Evolutionary conservation across 2,329 filamentous ascomycete species (phyloP).

Genomic region (Talaromyces sp.): DNA sequence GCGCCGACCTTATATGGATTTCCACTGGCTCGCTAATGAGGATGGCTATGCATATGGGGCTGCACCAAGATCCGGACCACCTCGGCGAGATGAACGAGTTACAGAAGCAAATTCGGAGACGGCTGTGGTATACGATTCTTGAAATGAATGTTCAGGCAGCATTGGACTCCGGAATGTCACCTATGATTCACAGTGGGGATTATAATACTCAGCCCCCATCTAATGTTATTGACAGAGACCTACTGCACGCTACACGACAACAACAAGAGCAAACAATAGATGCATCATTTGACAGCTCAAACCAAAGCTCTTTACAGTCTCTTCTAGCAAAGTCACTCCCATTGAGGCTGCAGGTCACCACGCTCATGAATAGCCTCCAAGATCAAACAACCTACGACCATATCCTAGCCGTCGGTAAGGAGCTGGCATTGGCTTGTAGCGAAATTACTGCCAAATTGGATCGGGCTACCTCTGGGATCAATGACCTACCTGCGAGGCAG

Average conservation of each 20-base stretch:
- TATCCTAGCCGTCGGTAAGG: conserved; percentile 21
- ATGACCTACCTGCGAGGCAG: neutral
- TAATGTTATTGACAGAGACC: conserved; percentile 26
- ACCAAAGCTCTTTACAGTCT: conserved; percentile 34
- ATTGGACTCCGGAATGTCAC: conserved; percentile 31
- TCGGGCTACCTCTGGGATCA: neutral
- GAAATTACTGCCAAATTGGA: neutral
- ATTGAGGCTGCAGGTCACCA: conserved; percentile 28
- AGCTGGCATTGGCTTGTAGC: conserved; percentile 19
- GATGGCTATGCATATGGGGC: conserved; percentile 31
- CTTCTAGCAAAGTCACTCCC: conserved; percentile 36
- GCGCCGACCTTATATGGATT: conserved; percentile 36
- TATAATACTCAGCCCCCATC: conserved; percentile 30
- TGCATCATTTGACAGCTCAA: conserved; percentile 27
- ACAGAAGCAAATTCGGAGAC: conserved; percentile 29
- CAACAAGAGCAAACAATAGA: conserved; percentile 18
- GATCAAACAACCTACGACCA: conserved; percentile 22
- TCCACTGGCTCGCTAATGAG: conserved; percentile 31
- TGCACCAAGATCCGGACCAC: conserved; percentile 32
- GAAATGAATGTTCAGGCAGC: conserved; percentile 33
- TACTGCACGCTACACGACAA: conserved; percentile 19
- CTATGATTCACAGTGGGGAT: conserved; percentile 28
- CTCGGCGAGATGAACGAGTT: conserved; percentile 20
- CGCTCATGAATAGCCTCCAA: conserved; percentile 25
- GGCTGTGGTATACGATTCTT: conserved; percentile 36